Evolutionary conservation across 2,329 filamentous ascomycete genomes (phyloP).

Genomic region (Colletotrichum cereale): DNA sequence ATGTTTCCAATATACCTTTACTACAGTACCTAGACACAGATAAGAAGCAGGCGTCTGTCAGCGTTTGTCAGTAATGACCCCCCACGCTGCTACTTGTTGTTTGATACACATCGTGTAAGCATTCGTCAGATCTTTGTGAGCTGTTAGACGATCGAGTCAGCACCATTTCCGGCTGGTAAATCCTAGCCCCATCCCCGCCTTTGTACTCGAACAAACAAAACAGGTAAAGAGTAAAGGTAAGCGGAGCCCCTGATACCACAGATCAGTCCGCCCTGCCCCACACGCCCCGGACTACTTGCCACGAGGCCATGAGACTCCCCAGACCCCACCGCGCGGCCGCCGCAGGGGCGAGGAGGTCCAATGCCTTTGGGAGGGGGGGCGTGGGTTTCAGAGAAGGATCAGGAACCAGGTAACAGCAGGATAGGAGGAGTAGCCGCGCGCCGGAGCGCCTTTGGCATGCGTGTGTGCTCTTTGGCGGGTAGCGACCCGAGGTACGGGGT

Average conservation of each 20-base stretch:
- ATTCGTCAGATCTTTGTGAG: background rate
- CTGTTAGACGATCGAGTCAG: too few species aligned
- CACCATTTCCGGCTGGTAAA: background rate
- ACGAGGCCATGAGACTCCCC: background rate
- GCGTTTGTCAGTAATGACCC: background rate
- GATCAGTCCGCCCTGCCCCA: background rate
- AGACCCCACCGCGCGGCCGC: background rate
- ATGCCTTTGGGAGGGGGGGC: background rate
- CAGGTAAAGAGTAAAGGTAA: background rate
- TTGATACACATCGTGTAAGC: background rate
- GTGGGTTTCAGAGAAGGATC: background rate
- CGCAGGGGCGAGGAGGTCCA: background rate
- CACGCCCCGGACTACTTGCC: background rate
- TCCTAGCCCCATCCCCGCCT: background rate
- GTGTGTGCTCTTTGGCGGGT: slow-evolving; percentile 9
- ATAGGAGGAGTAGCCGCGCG: background rate
- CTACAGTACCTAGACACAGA: background rate
- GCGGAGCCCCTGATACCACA: background rate
- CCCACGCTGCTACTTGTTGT: background rate
- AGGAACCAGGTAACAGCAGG: background rate
- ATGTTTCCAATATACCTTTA: background rate
- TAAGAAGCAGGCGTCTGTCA: background rate
- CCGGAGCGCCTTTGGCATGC: background rate
- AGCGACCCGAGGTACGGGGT: slow-evolving; percentile 18
- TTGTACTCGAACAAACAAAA: background rate